These are phyloP conservation scores for Aureobasidium vineae DNA, from an alignment of 2,329 filamentous ascomycete genomes.

Conservation along the genomic window DNA sequence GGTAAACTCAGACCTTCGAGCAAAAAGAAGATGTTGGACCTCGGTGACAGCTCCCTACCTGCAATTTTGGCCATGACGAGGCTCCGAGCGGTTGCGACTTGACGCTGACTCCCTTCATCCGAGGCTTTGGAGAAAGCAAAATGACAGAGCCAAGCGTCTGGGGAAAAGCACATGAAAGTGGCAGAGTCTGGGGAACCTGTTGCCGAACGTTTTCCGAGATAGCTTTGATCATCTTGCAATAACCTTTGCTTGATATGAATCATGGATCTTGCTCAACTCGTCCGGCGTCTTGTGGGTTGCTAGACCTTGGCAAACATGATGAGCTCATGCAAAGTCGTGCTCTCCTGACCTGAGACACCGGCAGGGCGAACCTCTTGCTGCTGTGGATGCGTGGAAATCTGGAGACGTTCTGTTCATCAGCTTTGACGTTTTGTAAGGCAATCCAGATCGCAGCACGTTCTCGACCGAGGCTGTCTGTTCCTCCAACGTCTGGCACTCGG, in stretches of 20 bases:
- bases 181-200: not conserved
- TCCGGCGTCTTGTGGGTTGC: not conserved
- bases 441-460: not conserved
- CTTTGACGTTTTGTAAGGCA: too few species aligned
- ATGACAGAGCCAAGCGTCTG: conserved; percentile 15
- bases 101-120: conserved; percentile 25
- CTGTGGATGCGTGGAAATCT: not conserved
- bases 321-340: too few species aligned
- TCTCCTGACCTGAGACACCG: too few species aligned
- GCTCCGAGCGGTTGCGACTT: conserved; percentile 6
- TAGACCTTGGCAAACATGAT: not conserved
- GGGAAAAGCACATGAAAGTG: conserved; percentile 23
- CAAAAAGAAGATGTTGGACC: not conserved
- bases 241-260: not conserved
- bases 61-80: conserved; percentile 16
- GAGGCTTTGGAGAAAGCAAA: conserved; percentile 16
- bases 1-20: not conserved
- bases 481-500: not conserved
- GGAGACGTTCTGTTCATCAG: conserved; percentile 2
- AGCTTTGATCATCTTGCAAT: too few species aligned
- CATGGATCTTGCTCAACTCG: not conserved
- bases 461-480: conserved; percentile 12
- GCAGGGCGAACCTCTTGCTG: not conserved
- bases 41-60: conserved; percentile 17
- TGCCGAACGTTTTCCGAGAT: conserved; percentile 21